Evolutionary conservation across 495 filamentous ascomycete genomes (phyloP).

Genomic region (Annulohypoxylon stygium): DNA sequence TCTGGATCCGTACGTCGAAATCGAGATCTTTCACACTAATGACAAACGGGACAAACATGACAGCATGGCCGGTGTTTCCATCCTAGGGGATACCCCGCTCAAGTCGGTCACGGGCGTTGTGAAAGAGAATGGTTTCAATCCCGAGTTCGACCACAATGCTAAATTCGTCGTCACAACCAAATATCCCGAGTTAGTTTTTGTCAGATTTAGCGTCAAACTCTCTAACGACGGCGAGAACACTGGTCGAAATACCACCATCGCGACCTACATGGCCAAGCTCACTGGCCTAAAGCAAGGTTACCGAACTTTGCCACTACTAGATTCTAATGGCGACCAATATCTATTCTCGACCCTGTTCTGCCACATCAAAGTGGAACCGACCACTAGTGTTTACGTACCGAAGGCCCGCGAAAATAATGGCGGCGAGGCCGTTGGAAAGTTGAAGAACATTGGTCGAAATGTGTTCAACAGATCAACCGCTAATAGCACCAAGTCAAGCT

Average conservation of each 20-base stretch:
- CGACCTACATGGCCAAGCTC: constrained; percentile 92
- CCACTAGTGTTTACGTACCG: constrained; percentile 65
- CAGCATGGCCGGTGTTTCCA: constrained; percentile 62
- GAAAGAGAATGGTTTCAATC: constrained; percentile 91
- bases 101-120: constrained; percentile 82
- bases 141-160: constrained; percentile 79
- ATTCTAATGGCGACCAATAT: constrained; percentile 89
- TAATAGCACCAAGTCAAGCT: constrained; percentile 61
- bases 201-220: constrained; percentile 91
- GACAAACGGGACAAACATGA: constrained; percentile 75
- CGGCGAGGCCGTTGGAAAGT: constrained; percentile 58
- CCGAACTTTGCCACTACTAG: constrained; percentile 93
- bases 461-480: constrained; percentile 61
- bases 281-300: constrained; percentile 92
- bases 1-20: constrained; percentile 92
- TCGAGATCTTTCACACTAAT: constrained; percentile 94
- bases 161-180: constrained; percentile 85
- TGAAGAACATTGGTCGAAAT: constrained; percentile 62
- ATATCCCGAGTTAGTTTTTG: constrained; percentile 92
- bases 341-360: constrained; percentile 96
- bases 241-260: constrained; percentile 72
- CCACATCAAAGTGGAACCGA: constrained; percentile 75
- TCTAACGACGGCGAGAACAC: constrained; percentile 75
- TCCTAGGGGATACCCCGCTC: constrained; percentile 72
- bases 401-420: constrained; percentile 50